These are phyloP conservation scores for Huntiella savannae DNA, from an alignment of 2,329 filamentous ascomycete species.

Conservation along the genomic window DNA sequence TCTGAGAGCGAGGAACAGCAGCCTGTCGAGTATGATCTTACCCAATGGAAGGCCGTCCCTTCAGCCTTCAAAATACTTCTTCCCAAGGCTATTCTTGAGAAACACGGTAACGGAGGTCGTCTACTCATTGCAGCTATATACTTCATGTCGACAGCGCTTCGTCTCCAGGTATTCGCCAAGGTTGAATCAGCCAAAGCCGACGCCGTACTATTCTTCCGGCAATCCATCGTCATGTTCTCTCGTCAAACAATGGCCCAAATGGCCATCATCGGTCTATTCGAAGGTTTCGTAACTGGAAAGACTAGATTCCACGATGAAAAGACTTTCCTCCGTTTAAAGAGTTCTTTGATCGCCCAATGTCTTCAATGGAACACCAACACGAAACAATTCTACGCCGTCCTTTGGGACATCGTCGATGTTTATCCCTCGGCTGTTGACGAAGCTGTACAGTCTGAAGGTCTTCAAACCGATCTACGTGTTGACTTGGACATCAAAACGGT, in stretches of 20 bases:
- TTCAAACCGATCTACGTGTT: not conserved
- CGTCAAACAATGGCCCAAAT: not conserved
- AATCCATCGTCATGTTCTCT: not conserved
- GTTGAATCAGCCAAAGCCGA: not conserved
- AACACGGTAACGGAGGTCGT: conserved; percentile 2
- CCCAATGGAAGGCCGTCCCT: conserved; percentile 5
- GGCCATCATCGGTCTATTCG: conserved; percentile 5
- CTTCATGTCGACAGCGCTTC: not conserved
- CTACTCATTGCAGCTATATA: conserved; percentile 3
- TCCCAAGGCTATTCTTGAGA: not conserved
- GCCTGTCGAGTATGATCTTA: conserved; percentile 2
- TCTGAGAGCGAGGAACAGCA: conserved; percentile 17
- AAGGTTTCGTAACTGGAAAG: not conserved
- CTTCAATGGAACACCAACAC: not conserved
- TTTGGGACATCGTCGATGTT: conserved; percentile 3
- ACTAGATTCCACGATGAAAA: not conserved
- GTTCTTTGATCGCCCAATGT: not conserved
- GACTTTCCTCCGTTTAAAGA: not conserved
- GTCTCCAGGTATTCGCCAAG: conserved; percentile 1
- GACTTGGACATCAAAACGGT: conserved; percentile 6
- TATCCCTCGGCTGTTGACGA: conserved; percentile 9
- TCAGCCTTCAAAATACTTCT: conserved; percentile 4
- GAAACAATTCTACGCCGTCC: not conserved
- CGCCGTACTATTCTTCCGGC: not conserved
- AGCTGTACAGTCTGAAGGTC: not conserved